Conservation (phyloP, 352 stramenopile species). For the Plasmopara viticola region DNA sequence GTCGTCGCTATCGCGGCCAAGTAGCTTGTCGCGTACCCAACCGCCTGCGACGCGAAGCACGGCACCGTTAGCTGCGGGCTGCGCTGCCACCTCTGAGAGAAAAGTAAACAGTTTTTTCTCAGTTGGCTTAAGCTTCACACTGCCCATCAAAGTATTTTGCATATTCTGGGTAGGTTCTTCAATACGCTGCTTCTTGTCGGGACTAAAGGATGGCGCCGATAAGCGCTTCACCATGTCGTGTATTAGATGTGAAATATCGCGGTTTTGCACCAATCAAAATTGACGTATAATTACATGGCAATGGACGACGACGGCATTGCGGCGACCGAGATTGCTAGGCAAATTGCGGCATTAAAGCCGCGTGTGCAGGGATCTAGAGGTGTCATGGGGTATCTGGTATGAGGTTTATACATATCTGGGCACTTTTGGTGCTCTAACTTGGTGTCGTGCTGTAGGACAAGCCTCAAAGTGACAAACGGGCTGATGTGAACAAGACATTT, state of each 20-base stretch:
- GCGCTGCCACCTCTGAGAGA: conserved; percentile 49
- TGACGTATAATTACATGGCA: background rate
- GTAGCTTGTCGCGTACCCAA: conserved; percentile 99
- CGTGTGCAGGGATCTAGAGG: conserved; percentile 31
- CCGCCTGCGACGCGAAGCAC: conserved; percentile 95
- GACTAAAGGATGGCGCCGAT: conserved; percentile 5
- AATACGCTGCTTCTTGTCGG: conserved; percentile 29
- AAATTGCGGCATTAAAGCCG: conserved; percentile 32
- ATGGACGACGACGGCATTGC: conserved; percentile 16
- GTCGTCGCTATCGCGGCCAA: conserved; percentile 84
- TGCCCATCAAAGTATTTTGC: conserved; percentile 7
- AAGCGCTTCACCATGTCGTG: conserved; percentile 24
- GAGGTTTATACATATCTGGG: conserved; percentile 1
- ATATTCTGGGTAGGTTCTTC: conserved; percentile 2
- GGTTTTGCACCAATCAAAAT: conserved; percentile 6
- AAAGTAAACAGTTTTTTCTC: conserved; percentile 64
- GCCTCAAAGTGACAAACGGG: conserved; percentile 15
- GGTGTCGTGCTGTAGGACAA: conserved; percentile 15
- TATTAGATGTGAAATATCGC: background rate
- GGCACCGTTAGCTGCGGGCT: conserved; percentile 36
- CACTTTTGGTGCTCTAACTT: background rate
- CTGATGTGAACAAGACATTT: conserved; percentile 69
- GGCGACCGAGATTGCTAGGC: conserved; percentile 27
- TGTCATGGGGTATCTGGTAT: conserved; percentile 48
- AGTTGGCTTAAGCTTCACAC: conserved; percentile 30